Base-by-base conservation (phyloP, 768 basidiomycete species). In the Tricholoma furcatifolium region DNA sequence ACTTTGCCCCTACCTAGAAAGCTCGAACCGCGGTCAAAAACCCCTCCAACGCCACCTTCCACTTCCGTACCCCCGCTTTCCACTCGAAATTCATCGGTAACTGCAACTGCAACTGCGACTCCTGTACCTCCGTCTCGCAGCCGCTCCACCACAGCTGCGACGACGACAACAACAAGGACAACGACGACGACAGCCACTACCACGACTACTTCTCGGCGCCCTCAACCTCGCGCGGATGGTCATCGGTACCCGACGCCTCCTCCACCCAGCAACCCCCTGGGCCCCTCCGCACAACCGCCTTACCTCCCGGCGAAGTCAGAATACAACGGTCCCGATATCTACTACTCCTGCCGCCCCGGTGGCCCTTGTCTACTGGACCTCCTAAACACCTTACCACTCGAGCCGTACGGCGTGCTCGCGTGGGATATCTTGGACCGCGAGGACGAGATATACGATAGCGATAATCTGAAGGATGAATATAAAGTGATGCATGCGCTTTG, bases 401-500 rank as follows among this genome's bases (percentile, higher is more conserved):
- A 84, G 23, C 70, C 68, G 4, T 91, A 78, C 54, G 90, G 90
- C 3, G 68, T 87, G 2, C 73, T 87, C 39, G 76, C 77, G 2
- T 91, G 89, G 89, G 72, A 77, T 35, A 74, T 92, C 7, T 45
- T 87, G 7, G 88, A 90, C 53, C 70, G 80, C 36, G 88, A 91
- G 61, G 90, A 90, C 44, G 88, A 91, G 56, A 74, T 91, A 0
- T 90, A 82, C 51, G 85, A 89, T 55, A 70, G 78, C 41, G 84
- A 88, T 54, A 83, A 90, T 60, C 72, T 90, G 10, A 73, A 74
- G 36, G 88, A 89, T 51, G 87, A 90, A 56, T 82, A 87, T 53
- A 92, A 91, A 65, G 83, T 90, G 6, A 86, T 92, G 74, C 80
- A 83, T 50, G 87, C 88, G 5, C 68, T 91, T 11, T 91, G 89